Percentiles rank a stretch among this genome's conserved stretches.
These are phyloP conservation scores for Periconia macrospinosa DNA, from an alignment of 2,329 filamentous ascomycete genomes.

Conservation along the genomic window DNA sequence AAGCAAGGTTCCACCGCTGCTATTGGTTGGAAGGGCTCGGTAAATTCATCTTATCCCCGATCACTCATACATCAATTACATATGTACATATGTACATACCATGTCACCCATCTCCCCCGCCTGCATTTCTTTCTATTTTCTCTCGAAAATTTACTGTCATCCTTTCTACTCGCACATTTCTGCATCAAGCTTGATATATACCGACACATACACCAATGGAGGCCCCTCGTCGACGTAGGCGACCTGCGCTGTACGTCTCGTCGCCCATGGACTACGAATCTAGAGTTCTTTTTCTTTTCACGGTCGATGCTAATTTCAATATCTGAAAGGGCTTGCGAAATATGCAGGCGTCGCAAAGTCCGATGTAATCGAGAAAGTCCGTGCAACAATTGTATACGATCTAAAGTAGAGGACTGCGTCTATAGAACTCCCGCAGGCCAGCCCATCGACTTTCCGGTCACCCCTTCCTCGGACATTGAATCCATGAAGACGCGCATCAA, in stretches of 20 bases:
- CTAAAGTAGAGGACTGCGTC: conserved; percentile 58
- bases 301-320: background rate
- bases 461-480: conserved; percentile 38
- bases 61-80: too few relatives aligned
- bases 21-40: background rate
- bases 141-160: background rate
- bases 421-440: conserved; percentile 43
- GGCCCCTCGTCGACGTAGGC: conserved; percentile 32
- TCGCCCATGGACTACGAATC: background rate
- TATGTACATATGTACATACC: too few relatives aligned
- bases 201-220: background rate
- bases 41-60: background rate
- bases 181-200: too few relatives aligned
- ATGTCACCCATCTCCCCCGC: background rate
- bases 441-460: conserved; percentile 16
- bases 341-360: conserved; percentile 64
- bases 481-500: conserved; percentile 45
- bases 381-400: conserved; percentile 62
- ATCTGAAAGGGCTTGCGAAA: conserved; percentile 54
- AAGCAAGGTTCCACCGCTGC: background rate
- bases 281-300: conserved; percentile 3
- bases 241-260: conserved; percentile 47
- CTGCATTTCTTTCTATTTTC: background rate
- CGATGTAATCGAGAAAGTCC: conserved; percentile 62
- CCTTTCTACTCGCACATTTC: background rate